Conservation (phyloP, 768 basidiomycete genomes). For the Lyophyllum semitale region DNA sequence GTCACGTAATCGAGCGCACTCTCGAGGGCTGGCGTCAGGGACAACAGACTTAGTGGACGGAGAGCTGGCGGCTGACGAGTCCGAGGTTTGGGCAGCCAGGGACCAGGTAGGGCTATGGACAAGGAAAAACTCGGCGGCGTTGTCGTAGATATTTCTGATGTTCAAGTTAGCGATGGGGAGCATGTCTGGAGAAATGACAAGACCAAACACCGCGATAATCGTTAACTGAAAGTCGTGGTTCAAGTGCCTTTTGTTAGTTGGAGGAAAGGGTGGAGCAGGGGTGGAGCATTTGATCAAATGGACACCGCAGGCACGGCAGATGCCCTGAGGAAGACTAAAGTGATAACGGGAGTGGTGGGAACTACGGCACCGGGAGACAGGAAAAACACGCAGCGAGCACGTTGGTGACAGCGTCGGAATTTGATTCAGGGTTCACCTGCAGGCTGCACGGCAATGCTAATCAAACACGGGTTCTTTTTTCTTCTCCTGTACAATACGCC, state of each 20-base stretch:
- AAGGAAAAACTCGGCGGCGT: slow-evolving; percentile 61
- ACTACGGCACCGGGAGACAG: slow-evolving; percentile 9
- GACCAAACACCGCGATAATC: slow-evolving; percentile 42
- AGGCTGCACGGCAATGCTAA: slow-evolving; percentile 13
- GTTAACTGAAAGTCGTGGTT: slow-evolving; percentile 23
- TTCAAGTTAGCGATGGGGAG: slow-evolving; percentile 47
- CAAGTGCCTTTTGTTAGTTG: slow-evolving; percentile 15
- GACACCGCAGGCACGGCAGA: slow-evolving; percentile 12
- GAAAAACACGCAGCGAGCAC: slow-evolving; percentile 9
- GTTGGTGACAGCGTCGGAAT: slow-evolving; percentile 12
- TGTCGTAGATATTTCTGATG: slow-evolving; percentile 49
- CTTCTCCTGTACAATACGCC: slow-evolving; percentile 12
- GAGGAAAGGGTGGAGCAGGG: no score
- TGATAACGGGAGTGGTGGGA: slow-evolving; percentile 1
- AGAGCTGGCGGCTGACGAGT: slow-evolving; percentile 22
- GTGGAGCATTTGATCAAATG: slow-evolving; percentile 17
- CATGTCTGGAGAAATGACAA: slow-evolving; percentile 39
- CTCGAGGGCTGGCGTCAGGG: slow-evolving; percentile 44
- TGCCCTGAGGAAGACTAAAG: slow-evolving; percentile 13
- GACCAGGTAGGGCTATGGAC: slow-evolving; percentile 42
- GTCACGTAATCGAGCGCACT: slow-evolving; percentile 47
- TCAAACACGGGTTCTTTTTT: slow-evolving; percentile 22
- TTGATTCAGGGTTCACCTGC: slow-evolving; percentile 14
- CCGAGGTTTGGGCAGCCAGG: slow-evolving; percentile 25
- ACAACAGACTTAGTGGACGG: slow-evolving; percentile 27